Base-by-base conservation (phyloP, 2,329 filamentous ascomycete species). In the Raffaelea ambrosiae region DNA sequence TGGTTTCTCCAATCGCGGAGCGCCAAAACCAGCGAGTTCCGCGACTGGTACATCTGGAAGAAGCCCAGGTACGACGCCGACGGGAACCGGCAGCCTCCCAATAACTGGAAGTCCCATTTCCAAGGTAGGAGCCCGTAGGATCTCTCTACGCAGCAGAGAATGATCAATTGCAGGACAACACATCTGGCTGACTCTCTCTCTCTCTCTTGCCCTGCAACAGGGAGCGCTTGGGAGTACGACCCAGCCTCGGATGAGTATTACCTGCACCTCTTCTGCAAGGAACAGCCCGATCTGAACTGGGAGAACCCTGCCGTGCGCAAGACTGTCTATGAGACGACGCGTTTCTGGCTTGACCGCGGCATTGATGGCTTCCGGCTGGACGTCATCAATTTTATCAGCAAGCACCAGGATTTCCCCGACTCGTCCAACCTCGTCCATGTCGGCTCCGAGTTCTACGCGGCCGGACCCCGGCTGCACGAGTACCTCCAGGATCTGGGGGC, bases 261-360 rank as follows among this genome's bases (percentile, higher is more conserved):
- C 58, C 76, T 90, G 0, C 80, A 84, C 53, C 72, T 93, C 8
- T 93, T 88, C 61, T 80, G 83, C 11, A 75, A 29, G 18, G 44
- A 49, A 35, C 48, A 49, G 59, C 86, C 87, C 0, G 88, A 93
- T 55, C 71, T 93, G 18, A 93, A 93, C 64, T 93, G 86, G 86
- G 84, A 90, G 58, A 85, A 84, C 49, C 70, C 72, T 0, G 77
- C 76, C 7, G 78, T 84, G 0, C 74, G 85, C 16, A 67, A 77
- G 41, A 86, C 84, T 2, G 79, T 90, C 3, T 85, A 88, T 61
- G 72, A 81, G 20, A 74, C 83, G 7, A 84, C 89, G 76, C 74
- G 77, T 23, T 91, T 90, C 60, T 93, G 87, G 87, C 74, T 91
- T 1, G 69, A 85, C 44, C 77, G 79, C 26, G 86, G 86, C 2